phyloP scores from a whole-genome alignment of 768 basidiomycete genomes.

The Holtermannia corniformis region DNA sequence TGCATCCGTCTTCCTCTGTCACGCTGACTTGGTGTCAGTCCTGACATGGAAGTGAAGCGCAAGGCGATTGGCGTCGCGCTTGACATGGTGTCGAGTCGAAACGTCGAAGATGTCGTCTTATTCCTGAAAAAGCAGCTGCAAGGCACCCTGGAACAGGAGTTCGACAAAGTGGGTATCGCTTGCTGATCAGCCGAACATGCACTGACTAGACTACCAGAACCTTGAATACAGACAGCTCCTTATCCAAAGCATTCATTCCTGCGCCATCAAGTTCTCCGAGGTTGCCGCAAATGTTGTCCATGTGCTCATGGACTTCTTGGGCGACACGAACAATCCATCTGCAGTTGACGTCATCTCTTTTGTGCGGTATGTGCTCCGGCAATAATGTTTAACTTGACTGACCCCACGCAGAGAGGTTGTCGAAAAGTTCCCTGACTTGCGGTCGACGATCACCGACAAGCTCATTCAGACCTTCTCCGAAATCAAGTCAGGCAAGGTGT shows the following conservation, averaged over 20 bases:
- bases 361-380: slow-evolving; percentile 50
- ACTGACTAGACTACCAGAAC: slow-evolving; percentile 48
- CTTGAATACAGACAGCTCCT: slow-evolving; percentile 91
- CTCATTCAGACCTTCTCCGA: slow-evolving; percentile 69
- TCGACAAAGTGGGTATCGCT: slow-evolving; percentile 64
- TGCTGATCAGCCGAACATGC: not conserved
- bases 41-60: slow-evolving; percentile 90
- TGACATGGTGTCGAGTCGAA: slow-evolving; percentile 84
- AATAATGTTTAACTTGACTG: slow-evolving; percentile 1
- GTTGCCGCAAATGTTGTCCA: slow-evolving; percentile 93
- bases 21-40: slow-evolving; percentile 45
- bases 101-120: slow-evolving; percentile 89
- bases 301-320: slow-evolving; percentile 50
- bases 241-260: slow-evolving; percentile 94
- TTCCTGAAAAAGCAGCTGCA: slow-evolving; percentile 98
- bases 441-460: slow-evolving; percentile 71
- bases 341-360: slow-evolving; percentile 90
- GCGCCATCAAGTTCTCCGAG: slow-evolving; percentile 92
- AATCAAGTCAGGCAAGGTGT: slow-evolving; percentile 94
- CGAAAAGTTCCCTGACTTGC: slow-evolving; percentile 87
- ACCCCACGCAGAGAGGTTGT: slow-evolving; percentile 65
- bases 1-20: no score
- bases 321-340: slow-evolving; percentile 87
- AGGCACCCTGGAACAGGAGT: slow-evolving; percentile 80
- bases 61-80: slow-evolving; percentile 84